phyloP scores from a whole-genome alignment of 768 basidiomycete genomes.

The Termitomyces sp. region DNA sequence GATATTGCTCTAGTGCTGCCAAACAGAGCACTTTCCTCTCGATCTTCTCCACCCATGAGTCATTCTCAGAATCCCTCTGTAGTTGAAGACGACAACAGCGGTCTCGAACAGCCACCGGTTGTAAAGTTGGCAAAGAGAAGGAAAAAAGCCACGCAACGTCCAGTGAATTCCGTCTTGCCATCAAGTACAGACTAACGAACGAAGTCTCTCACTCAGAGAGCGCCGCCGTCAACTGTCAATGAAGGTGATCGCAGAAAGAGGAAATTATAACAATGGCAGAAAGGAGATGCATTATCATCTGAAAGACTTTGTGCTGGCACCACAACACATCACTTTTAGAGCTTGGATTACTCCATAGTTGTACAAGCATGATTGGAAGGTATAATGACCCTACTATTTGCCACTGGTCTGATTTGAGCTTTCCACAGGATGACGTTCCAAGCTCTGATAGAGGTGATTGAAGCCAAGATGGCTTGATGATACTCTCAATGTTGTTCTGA shows the following conservation, averaged over 20 bases:
- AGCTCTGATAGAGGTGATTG: conserved; percentile 21
- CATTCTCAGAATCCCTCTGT: background rate
- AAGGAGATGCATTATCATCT: conserved; percentile 28
- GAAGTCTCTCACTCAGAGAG: background rate
- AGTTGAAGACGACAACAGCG: background rate
- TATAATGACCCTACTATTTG: conserved; percentile 15
- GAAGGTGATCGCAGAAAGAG: background rate
- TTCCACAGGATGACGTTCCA: conserved; percentile 16
- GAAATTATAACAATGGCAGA: conserved; percentile 27
- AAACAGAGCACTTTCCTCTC: background rate
- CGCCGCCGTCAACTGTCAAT: background rate
- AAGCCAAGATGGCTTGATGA: conserved; percentile 25
- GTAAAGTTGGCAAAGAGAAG: background rate
- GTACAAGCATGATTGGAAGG: conserved; percentile 31
- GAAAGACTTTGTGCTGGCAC: conserved; percentile 28
- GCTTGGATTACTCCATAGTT: conserved; percentile 29
- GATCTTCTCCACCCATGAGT: background rate
- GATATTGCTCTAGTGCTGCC: background rate
- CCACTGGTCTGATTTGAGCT: conserved; percentile 33
- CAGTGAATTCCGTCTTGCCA: background rate
- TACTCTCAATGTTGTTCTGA: conserved; percentile 1
- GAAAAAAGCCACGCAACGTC: background rate
- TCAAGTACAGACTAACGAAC: background rate
- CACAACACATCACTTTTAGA: background rate
- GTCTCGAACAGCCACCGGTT: background rate